Evolutionary conservation across 1,284 basidiomycete species (phyloP), one percentile per base, ranked within the genome.

Genomic region (Vanrija pseudolonga): DNA sequence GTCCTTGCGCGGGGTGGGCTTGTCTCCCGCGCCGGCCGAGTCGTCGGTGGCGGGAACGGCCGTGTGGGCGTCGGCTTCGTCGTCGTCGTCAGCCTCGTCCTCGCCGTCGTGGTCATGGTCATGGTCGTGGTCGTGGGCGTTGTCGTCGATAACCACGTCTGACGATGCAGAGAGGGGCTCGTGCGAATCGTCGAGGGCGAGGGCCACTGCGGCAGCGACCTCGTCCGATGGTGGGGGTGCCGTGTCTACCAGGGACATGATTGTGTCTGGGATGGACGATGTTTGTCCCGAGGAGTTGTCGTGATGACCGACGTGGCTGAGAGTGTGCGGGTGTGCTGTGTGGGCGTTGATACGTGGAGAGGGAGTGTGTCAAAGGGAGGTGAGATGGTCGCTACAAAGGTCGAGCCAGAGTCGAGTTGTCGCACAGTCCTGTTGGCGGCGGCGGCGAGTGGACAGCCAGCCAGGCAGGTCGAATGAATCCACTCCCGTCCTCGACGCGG

Each of bases 1-100:
- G 19, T 42, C 20, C 12, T 28, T 28, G 32, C 37, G 32, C 26
- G 49, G 32, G 19, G 20, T 18, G 8, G 26, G 26, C 45, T 53
- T 56, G 47, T 50, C 54, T 23, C 36, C 45, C 42, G 24, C 26
- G 38, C 36, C 22, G n/a, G 47, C 52, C 6, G 53, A 37, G 36
- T 22, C 4, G 32, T 20, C 45, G 19, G 22, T 37, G 23, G 23
- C 23, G 42, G 20, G 20, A 12, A 32, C 32, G 32, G 32, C 12
- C 32, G 32, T 32, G 32, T 32, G 32, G 2, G 32, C 32, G 8
- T 32, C 32, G 9, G 32, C 12, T 4, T 32, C 32, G 32, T 32
- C 32, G 22, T n/a, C 32, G 18, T 26, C 20, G 28, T 42, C 9
- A 3, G 20, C 36, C 24, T 46, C 19, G 37, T n/a, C 41, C n/a